phyloP scores from a whole-genome alignment of 1,284 basidiomycete species.

The Moesziomyces parantarcticus region DNA sequence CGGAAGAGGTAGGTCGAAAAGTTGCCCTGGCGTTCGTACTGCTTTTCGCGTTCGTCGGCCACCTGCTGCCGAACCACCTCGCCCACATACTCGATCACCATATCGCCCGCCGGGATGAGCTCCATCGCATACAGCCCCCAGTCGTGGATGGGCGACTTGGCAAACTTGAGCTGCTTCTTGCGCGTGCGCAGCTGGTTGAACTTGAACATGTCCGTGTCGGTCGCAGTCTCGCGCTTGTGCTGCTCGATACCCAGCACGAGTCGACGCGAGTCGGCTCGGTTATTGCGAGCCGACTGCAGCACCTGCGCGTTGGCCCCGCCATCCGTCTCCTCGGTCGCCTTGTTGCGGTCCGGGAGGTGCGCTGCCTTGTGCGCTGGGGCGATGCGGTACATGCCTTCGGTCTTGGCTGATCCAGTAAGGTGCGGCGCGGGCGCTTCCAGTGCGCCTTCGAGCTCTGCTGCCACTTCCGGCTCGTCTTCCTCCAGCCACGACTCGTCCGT shows the following conservation, averaged over 20 bases:
- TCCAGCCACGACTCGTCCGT: constrained; percentile 24
- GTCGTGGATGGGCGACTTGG: constrained; percentile 94
- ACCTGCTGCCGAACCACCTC: constrained; percentile 95
- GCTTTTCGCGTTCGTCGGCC: constrained; percentile 95
- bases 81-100: constrained; percentile 99
- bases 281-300: constrained; percentile 85
- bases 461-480: constrained; percentile 39
- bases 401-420: constrained; percentile 83
- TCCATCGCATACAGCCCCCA: constrained; percentile 79
- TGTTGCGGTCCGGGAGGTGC: constrained; percentile 77
- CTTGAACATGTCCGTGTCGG: constrained; percentile 77
- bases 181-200: constrained; percentile 98
- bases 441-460: constrained; percentile 60
- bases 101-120: constrained; percentile 89
- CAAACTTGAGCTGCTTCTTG: constrained; percentile 97
- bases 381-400: constrained; percentile 95
- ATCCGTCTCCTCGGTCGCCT: constrained; percentile 69
- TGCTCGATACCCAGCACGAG: constrained; percentile 94
- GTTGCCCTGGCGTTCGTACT: constrained; percentile 76
- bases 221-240: constrained; percentile 76
- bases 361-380: constrained; percentile 89
- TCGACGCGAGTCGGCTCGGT: constrained; percentile 91
- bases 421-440: constrained; percentile 69
- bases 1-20: constrained; percentile 68
- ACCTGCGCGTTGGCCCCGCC: constrained; percentile 64